These are phyloP conservation scores for Austroboletus olivaceoglutinosus DNA, from an alignment of 1,284 basidiomycete genomes.

Conservation along the genomic window DNA sequence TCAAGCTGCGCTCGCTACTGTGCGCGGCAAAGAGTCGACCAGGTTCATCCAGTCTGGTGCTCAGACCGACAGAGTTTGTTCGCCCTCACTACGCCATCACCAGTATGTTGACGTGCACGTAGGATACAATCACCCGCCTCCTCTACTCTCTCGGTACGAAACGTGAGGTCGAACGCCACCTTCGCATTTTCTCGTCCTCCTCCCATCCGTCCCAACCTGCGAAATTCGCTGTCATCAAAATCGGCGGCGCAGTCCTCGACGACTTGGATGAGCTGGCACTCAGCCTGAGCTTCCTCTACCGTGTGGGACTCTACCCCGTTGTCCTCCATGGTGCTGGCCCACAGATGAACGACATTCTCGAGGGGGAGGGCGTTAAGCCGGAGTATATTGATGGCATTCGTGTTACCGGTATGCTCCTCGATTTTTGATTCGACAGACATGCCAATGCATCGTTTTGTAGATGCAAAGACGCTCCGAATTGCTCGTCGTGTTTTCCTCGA, in stretches of 20 bases:
- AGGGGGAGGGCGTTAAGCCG: slow-evolving; percentile 85
- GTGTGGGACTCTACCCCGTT: slow-evolving; percentile 91
- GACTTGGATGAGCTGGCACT: slow-evolving; percentile 89
- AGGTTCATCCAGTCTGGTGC: slow-evolving; percentile 34
- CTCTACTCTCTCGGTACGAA: slow-evolving; percentile 94
- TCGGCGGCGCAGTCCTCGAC: slow-evolving; percentile 90
- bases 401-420: slow-evolving; percentile 69
- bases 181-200: slow-evolving; percentile 91
- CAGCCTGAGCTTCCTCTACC: slow-evolving; percentile 90
- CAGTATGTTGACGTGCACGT: slow-evolving; percentile 6
- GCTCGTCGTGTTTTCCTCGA: slow-evolving; percentile 95
- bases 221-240: slow-evolving; percentile 92
- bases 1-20: slow-evolving; percentile 42
- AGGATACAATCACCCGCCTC: slow-evolving; percentile 92
- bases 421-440: neutral
- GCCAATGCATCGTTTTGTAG: slow-evolving; percentile 38
- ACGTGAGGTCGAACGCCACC: slow-evolving; percentile 93
- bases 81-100: neutral
- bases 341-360: slow-evolving; percentile 89
- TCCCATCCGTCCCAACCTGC: slow-evolving; percentile 81
- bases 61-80: slow-evolving; percentile 34
- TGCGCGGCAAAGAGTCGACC: slow-evolving; percentile 32
- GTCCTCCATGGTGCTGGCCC: slow-evolving; percentile 95
- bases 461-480: slow-evolving; percentile 88
- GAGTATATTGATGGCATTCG: slow-evolving; percentile 96